Conservation (phyloP, 78 protist genomes). For the Blattamonas nauphoetae region DNA sequence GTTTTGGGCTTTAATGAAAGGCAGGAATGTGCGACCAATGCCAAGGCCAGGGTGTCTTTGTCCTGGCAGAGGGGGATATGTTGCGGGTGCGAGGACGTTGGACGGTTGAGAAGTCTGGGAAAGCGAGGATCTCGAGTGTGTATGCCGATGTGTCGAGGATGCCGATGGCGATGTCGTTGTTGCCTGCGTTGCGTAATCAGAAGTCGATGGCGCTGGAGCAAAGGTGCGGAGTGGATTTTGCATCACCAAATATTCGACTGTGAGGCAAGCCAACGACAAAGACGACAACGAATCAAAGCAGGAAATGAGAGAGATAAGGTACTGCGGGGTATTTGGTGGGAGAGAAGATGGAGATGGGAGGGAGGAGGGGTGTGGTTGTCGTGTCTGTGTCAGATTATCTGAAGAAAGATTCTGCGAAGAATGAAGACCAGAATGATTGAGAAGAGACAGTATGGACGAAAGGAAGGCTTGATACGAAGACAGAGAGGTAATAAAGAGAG, state of each 20-base stretch:
- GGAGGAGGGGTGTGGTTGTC: not conserved
- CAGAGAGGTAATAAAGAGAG: no score
- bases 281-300: not conserved
- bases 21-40: not conserved
- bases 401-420: not conserved
- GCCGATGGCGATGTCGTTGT: no score
- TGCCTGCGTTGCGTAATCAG: no score
- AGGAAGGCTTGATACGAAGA: no score
- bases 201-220: no score
- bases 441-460: not conserved
- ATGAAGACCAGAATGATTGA: not conserved
- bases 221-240: not conserved
- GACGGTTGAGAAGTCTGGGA: not conserved
- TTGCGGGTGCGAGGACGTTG: not conserved
- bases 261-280: not conserved
- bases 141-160: no score
- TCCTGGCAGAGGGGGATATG: not conserved
- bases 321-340: not conserved
- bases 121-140: no score
- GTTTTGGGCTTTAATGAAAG: not conserved
- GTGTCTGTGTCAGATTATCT: not conserved
- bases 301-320: not conserved
- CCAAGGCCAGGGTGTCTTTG: not conserved
- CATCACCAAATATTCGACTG: not conserved
- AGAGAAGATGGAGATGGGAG: not conserved